phyloP scores from a whole-genome alignment of 2,329 filamentous ascomycete genomes.

The Davidsoniella eucalypti region DNA sequence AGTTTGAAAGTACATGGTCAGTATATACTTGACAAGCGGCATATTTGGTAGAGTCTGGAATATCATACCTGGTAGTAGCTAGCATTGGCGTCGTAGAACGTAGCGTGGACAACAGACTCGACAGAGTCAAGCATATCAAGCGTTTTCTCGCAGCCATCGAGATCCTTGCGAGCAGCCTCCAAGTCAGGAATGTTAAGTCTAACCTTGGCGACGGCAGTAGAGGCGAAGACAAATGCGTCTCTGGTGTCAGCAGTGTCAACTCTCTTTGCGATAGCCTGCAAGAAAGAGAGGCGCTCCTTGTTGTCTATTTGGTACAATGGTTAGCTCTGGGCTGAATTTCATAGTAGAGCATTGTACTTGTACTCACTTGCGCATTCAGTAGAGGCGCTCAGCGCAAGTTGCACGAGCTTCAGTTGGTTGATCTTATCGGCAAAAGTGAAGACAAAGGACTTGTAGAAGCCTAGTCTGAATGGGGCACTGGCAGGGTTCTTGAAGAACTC shows the following conservation, averaged over 20 bases:
- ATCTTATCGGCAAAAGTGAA: slow-evolving; percentile 96
- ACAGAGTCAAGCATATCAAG: slow-evolving; percentile 88
- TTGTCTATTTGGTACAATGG: slow-evolving; percentile 45
- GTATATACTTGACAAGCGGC: neutral
- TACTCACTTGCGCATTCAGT: slow-evolving; percentile 60
- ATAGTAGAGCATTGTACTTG: neutral
- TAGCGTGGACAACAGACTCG: slow-evolving; percentile 85
- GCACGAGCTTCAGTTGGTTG: slow-evolving; percentile 94
- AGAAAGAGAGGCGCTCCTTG: slow-evolving; percentile 69
- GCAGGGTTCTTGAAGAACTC: slow-evolving; percentile 72
- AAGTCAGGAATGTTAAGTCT: slow-evolving; percentile 67
- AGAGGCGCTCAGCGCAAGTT: slow-evolving; percentile 72
- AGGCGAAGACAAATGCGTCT: slow-evolving; percentile 90
- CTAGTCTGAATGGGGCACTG: slow-evolving; percentile 70
- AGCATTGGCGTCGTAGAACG: slow-evolving; percentile 90
- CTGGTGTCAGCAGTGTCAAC: slow-evolving; percentile 86
- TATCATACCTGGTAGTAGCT: slow-evolving; percentile 65
- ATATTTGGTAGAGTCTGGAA: neutral
- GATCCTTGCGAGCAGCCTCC: slow-evolving; percentile 68
- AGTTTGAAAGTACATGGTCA: neutral
- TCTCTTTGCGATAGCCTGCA: slow-evolving; percentile 67
- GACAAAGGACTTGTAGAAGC: slow-evolving; percentile 88
- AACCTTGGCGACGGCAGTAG: slow-evolving; percentile 73
- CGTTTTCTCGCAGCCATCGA: slow-evolving; percentile 75
- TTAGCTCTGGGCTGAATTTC: neutral